These are phyloP conservation scores for Diospyros lotus DNA, from an alignment of 148 eudicot genomes.

Conservation along the genomic window DNA sequence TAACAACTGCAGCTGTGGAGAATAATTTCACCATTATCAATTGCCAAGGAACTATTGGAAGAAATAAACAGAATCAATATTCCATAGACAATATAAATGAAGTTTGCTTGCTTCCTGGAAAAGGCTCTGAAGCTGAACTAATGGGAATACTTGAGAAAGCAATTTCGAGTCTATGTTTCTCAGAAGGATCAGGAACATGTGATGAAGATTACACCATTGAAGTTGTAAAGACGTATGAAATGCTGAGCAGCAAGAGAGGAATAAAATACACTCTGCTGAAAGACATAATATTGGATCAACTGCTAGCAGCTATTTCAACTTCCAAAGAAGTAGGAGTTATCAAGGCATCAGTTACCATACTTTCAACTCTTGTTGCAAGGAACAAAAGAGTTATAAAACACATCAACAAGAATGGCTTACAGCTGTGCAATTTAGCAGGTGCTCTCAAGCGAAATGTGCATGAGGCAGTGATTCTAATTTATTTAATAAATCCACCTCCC, in stretches of 20 bases:
- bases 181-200: conserved; percentile 21
- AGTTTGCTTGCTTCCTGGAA: conserved; percentile 11
- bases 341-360: conserved; percentile 43
- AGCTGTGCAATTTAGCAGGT: conserved; percentile 38
- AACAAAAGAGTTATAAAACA: conserved; percentile 38
- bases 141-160: conserved; percentile 31
- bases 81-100: conserved; percentile 9
- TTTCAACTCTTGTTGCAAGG: conserved; percentile 33
- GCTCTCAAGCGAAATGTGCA: conserved; percentile 46
- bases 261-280: conserved; percentile 41
- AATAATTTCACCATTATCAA: conserved; percentile 2
- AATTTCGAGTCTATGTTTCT: conserved; percentile 46
- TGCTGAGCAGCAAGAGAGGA: conserved; percentile 38
- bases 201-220: conserved; percentile 36
- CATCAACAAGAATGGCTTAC: conserved; percentile 43
- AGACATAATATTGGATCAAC: conserved; percentile 47
- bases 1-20: not conserved
- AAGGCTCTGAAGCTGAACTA: conserved; percentile 23
- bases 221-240: conserved; percentile 37
- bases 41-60: conserved; percentile 3
- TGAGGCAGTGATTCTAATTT: conserved; percentile 46
- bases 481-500: conserved; percentile 51
- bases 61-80: conserved; percentile 11
- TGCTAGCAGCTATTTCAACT: conserved; percentile 40
- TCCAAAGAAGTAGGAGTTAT: conserved; percentile 43